phyloP scores from a whole-genome alignment of 768 basidiomycete species.

The Boletus fagicola region DNA sequence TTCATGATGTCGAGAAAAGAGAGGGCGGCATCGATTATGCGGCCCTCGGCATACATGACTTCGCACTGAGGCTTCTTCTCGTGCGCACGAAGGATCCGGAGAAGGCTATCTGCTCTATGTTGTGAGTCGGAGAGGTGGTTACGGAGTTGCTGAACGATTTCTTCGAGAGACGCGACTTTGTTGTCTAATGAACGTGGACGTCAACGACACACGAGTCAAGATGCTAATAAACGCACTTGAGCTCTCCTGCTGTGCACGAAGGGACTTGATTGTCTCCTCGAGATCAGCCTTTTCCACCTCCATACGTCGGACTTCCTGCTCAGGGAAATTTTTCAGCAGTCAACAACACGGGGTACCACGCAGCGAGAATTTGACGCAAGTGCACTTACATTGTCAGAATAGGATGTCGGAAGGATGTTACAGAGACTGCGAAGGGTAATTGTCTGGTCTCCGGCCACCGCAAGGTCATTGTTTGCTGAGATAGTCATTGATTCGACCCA shows the following conservation, averaged over 20 bases:
- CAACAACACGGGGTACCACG: not conserved
- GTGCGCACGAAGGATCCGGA: too few relatives aligned
- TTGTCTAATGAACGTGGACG: not conserved
- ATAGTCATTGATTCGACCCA: not conserved
- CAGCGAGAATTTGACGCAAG: not conserved
- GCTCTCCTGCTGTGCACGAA: not conserved
- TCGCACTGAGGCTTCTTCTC: too few relatives aligned
- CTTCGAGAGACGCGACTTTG: not conserved
- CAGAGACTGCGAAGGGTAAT: not conserved
- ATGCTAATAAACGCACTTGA: not conserved
- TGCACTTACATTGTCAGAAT: not conserved
- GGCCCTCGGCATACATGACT: too few relatives aligned
- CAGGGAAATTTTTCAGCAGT: not conserved
- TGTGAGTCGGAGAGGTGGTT: not conserved
- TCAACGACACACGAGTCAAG: not conserved
- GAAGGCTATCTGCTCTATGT: too few relatives aligned
- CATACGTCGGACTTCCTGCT: not conserved
- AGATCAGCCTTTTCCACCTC: not conserved
- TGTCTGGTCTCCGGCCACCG: not conserved
- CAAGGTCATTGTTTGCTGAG: not conserved
- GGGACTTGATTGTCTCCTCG: not conserved
- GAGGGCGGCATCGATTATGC: too few relatives aligned
- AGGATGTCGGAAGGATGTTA: not conserved
- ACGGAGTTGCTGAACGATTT: not conserved
- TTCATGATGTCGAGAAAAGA: too few relatives aligned